These are phyloP conservation scores for Talaromyces adpressus DNA, from an alignment of 495 filamentous ascomycete species.

Conservation along the genomic window DNA sequence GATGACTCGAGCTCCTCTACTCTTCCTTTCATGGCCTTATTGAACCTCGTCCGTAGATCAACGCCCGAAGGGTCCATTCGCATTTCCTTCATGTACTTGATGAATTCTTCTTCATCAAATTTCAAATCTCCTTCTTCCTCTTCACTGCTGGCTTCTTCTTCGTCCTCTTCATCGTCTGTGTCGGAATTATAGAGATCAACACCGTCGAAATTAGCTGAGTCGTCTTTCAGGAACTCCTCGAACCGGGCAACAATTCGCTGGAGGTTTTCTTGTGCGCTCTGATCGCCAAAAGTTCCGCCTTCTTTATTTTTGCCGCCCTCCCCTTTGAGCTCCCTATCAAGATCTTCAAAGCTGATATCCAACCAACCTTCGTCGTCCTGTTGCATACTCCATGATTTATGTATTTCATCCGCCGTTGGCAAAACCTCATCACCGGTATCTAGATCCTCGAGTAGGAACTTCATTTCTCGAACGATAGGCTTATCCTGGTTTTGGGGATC, in stretches of 20 bases:
- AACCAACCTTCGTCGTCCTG: constrained; percentile 90
- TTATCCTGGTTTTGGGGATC: constrained; percentile 60
- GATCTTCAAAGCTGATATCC: constrained; percentile 82
- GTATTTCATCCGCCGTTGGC: constrained; percentile 68
- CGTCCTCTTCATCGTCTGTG: constrained; percentile 48
- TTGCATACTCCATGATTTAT: constrained; percentile 49
- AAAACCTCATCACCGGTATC: constrained; percentile 51
- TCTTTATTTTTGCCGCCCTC: constrained; percentile 15
- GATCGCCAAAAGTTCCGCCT: constrained; percentile 63
- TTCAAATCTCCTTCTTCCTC: constrained; percentile 70
- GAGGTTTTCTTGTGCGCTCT: constrained; percentile 71
- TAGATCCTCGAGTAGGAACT: constrained; percentile 66
- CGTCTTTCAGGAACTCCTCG: constrained; percentile 88
- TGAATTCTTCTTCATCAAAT: constrained; percentile 81
- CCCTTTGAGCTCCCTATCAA: constrained; percentile 73
- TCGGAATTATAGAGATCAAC: constrained; percentile 68
- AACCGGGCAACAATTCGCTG: constrained; percentile 86
- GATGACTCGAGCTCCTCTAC: constrained; percentile 41
- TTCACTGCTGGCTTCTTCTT: constrained; percentile 44
- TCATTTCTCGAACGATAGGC: constrained; percentile 61
- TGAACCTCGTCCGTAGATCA: constrained; percentile 17
- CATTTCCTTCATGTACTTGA: constrained; percentile 88
- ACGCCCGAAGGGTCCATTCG: constrained; percentile 64
- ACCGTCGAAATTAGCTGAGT: constrained; percentile 69
- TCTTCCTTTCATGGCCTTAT: constrained; percentile 21